Conservation (phyloP, 2,329 filamentous ascomycete genomes). For the Scedosporium dehoogii region DNA sequence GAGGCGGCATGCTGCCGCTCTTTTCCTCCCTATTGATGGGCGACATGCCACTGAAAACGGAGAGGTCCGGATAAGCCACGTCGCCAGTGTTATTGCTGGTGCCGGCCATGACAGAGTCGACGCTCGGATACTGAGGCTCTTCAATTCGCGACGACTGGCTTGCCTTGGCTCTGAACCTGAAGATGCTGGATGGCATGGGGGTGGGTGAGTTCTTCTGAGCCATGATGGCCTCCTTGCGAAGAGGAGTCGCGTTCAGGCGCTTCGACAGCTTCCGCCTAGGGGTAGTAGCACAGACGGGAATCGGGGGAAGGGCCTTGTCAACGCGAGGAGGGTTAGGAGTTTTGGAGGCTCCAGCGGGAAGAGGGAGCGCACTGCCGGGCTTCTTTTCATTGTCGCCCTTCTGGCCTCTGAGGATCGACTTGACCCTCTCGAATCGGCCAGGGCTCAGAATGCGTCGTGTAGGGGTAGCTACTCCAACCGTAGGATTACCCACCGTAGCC, state of each 20-base stretch:
- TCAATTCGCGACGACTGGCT: conserved; percentile 2
- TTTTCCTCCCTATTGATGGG: conserved; percentile 13
- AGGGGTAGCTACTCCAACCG: conserved; percentile 18
- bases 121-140: conserved; percentile 17
- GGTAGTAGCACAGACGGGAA: conserved; percentile 37
- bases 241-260: conserved; percentile 53
- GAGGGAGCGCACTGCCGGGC: conserved; percentile 36
- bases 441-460: conserved; percentile 33
- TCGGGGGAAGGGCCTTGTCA: conserved; percentile 42
- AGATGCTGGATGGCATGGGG: conserved; percentile 39
- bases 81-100: conserved; percentile 13
- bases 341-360: conserved; percentile 24
- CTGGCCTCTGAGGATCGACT: conserved; percentile 42
- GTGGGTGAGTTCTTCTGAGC: conserved; percentile 45
- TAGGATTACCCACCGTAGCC: conserved; percentile 37
- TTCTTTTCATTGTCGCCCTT: conserved; percentile 25
- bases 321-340: conserved; percentile 34
- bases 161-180: conserved; percentile 28
- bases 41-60: conserved; percentile 24
- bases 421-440: conserved; percentile 43
- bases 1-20: conserved; percentile 16
- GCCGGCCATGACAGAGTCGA: conserved; percentile 18
- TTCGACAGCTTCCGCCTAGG: conserved; percentile 60
- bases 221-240: conserved; percentile 17
- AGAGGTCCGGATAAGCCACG: conserved; percentile 45